A percentile compares a stretch with the other conserved stretches of the same genome.
Evolutionary conservation across 78 protist species (phyloP).

Genomic region (Isochrysis galbana): DNA sequence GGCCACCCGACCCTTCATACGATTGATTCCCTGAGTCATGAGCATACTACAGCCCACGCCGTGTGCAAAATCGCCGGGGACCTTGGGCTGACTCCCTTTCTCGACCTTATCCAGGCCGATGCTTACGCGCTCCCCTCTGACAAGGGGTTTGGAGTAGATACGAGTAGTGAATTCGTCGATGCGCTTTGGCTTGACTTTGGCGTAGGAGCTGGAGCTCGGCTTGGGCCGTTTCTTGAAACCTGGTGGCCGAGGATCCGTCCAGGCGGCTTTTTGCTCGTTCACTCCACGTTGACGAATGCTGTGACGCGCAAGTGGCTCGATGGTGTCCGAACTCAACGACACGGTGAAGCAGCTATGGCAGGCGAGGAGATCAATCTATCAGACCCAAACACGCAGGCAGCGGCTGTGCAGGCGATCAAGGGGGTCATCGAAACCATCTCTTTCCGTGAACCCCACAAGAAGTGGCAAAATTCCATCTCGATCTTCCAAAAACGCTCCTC

Average conservation of each 20-base stretch:
- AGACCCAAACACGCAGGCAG: not conserved
- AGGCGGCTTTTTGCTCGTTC: not conserved
- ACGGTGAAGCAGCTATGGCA: not conserved
- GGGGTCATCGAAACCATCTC: not conserved
- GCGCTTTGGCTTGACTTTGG: slow-evolving; percentile 22
- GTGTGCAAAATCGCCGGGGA: too few relatives aligned
- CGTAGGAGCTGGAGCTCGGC: not conserved
- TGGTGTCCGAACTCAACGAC: not conserved
- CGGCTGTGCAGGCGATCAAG: not conserved
- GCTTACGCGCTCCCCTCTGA: too few relatives aligned
- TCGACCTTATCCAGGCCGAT: too few relatives aligned
- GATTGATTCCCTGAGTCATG: too few relatives aligned
- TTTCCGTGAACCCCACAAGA: not conserved
- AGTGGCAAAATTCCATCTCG: not conserved
- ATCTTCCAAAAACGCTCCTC: not conserved
- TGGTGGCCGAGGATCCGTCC: slow-evolving; percentile 11
- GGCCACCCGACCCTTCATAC: too few relatives aligned
- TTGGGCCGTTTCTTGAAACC: not conserved
- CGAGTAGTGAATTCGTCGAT: too few relatives aligned
- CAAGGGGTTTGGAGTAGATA: too few relatives aligned
- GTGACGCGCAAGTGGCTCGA: slow-evolving; percentile 10
- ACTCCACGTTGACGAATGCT: slow-evolving; percentile 5
- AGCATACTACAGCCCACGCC: too few relatives aligned
- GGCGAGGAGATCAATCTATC: not conserved
- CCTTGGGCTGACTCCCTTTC: too few relatives aligned